A percentile compares a stretch with the other conserved stretches of the same genome.
These are phyloP conservation scores for Arabis hirsuta DNA, from an alignment of 345 rosid genomes.

Conservation along the genomic window DNA sequence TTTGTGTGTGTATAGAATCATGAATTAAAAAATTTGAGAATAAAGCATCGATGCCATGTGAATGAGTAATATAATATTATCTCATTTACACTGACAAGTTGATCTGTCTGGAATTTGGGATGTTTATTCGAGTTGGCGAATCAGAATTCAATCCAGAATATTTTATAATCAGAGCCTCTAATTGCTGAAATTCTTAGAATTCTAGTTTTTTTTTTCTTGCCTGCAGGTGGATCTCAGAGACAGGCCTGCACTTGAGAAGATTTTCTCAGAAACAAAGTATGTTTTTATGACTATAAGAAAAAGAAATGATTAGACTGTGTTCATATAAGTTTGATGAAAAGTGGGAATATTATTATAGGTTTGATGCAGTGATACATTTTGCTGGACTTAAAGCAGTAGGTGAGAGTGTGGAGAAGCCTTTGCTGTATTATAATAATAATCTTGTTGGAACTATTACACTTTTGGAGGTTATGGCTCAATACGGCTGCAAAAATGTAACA, in stretches of 20 bases:
- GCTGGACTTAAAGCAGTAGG: slow-evolving; percentile 99
- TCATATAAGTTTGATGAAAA: slow-evolving; percentile 25
- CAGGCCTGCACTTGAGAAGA: slow-evolving; percentile 72
- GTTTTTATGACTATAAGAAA: neutral
- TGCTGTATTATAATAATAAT: slow-evolving; percentile 82
- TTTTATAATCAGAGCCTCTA: neutral
- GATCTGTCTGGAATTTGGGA: slow-evolving; percentile 36
- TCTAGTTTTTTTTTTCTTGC: neutral
- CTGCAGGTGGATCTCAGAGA: slow-evolving; percentile 89
- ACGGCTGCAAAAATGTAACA: slow-evolving; percentile 88
- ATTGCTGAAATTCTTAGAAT: slow-evolving; percentile 10
- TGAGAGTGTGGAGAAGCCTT: slow-evolving; percentile 89
- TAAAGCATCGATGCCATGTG: slow-evolving; percentile 41
- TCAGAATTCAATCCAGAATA: slow-evolving; percentile 3
- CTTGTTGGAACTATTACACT: slow-evolving; percentile 75
- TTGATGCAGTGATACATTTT: slow-evolving; percentile 95
- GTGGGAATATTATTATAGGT: slow-evolving; percentile 52
- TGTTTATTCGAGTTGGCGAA: slow-evolving; percentile 26
- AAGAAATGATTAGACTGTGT: slow-evolving; percentile 28
- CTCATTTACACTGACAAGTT: slow-evolving; percentile 11
- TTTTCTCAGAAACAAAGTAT: slow-evolving; percentile 74
- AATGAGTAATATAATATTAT: slow-evolving; percentile 25
- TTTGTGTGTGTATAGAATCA: slow-evolving; percentile 10
- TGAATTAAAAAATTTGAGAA: neutral
- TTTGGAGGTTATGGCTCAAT: slow-evolving; percentile 83